Conservation (phyloP, 1,284 basidiomycete species). For the Thecaphora frezii region DNA sequence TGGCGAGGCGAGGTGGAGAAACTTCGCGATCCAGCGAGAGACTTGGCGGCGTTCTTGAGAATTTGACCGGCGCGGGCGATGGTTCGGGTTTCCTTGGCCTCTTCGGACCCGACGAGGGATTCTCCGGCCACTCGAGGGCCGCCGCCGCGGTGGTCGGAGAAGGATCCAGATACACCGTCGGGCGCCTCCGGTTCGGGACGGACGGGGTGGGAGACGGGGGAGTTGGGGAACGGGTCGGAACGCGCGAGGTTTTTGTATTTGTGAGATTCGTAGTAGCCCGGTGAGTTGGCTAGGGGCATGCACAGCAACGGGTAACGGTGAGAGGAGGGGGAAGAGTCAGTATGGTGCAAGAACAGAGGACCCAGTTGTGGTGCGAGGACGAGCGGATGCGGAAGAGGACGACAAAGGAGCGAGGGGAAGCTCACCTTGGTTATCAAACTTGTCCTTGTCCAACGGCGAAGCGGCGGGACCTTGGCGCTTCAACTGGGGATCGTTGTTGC, state of each 20-base stretch:
- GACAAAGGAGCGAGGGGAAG: no score
- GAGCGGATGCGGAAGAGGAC: no score
- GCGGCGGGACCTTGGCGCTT: conserved; percentile 31
- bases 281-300: not conserved
- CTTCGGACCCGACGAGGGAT: conserved; percentile 18
- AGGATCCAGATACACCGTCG: conserved; percentile 22
- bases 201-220: conserved; percentile 7
- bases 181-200: conserved; percentile 27
- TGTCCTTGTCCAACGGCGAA: conserved; percentile 17
- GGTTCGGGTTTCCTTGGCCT: conserved; percentile 25
- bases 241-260: conserved; percentile 23
- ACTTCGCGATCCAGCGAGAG: conserved; percentile 18
- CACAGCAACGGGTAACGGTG: no score
- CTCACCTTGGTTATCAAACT: conserved; percentile 13
- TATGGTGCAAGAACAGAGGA: no score
- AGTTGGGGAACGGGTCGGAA: conserved; percentile 20
- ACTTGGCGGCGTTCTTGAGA: conserved; percentile 20
- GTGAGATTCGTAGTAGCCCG: not conserved
- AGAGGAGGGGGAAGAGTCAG: no score
- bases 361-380: no score
- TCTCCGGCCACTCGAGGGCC: conserved; percentile 17
- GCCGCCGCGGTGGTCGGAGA: conserved; percentile 34
- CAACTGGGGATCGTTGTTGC: conserved; percentile 14
- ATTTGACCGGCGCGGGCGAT: conserved; percentile 15
- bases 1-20: conserved; percentile 17